A percentile compares a stretch with the other conserved stretches of the same genome.
phyloP scores from a whole-genome alignment of 1,284 basidiomycete genomes.

The Puccinia triticina region DNA sequence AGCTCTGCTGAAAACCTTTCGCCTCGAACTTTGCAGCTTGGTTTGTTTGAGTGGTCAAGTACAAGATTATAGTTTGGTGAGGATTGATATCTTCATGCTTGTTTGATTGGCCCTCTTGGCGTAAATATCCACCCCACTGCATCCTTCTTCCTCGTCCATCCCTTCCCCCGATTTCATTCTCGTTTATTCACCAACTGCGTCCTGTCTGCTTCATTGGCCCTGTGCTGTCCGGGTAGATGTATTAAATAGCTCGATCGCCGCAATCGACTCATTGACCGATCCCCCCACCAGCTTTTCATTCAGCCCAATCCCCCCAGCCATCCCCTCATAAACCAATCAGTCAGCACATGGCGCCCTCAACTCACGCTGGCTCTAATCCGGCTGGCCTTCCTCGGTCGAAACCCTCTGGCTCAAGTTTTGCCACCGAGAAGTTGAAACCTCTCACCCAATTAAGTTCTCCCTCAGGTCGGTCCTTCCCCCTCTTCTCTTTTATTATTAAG shows the following conservation, averaged over 20 bases:
- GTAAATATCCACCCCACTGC: no score
- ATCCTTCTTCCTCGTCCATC: no score
- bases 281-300: not conserved
- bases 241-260: not conserved
- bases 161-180: no score
- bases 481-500: not conserved
- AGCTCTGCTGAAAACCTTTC: no score
- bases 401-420: slow-evolving; percentile 26
- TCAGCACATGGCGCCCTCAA: not conserved
- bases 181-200: no score
- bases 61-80: no score
- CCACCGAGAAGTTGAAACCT: slow-evolving; percentile 31
- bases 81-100: no score
- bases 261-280: not conserved
- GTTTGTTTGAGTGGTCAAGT: no score
- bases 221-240: not conserved
- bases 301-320: not conserved
- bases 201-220: no score
- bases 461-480: slow-evolving; percentile 14
- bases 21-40: no score
- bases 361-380: not conserved
- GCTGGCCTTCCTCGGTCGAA: not conserved
- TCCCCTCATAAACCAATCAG: not conserved
- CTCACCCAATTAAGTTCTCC: slow-evolving; percentile 39
- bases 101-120: no score